Base-by-base conservation (phyloP, 371 early-diverging fungal genomes). In the Syncephalastrum racemosum region DNA sequence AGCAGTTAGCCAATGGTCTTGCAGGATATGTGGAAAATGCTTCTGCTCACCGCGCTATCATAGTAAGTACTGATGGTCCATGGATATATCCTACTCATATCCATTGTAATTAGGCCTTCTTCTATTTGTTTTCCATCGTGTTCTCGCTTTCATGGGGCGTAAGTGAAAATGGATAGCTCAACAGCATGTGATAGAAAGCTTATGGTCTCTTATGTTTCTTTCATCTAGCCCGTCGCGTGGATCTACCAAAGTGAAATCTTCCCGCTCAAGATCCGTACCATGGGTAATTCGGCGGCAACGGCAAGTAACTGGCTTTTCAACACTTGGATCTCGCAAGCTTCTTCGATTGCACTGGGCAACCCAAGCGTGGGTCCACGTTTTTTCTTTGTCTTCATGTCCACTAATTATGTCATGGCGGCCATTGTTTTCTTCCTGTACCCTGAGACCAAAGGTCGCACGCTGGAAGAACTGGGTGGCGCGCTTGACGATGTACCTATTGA, bases 241-340 rank as follows among this genome's bases (percentile, higher is more conserved):
- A 55, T 65, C 48, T 80, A 81, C 64, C 82, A 79, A 53, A 72
- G 81, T 49, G 85, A 84, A 63, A 74, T 82, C 66, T 81, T 67
- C 58, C 50, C 59, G 36, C 57, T 62, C 27, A 55, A 59, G 40
- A 59, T 67, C 40, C 62, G 67, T 36, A 58, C 63, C 20, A 67
- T 62, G 62, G 67, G 67, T 42, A 61, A 54, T 40, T 55, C 56
- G 12, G 56, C 56, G 23, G 59, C 76, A 53, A 85, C 83, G 27
- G 73, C 79, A 57, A 66, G 82, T 66, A 83, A 85, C 77, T 85
- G 82, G 82, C 60, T 62, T 53, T 73, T 69, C 64, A 85, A 83
- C 68, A 79, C 73, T 54, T 63, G 70, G 56, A 60, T 82, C 27
- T 70, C 65, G 1, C 68, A 77, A 48, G 64, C 68, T 14, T 63